phyloP scores from a whole-genome alignment of 164 flowering plant genomes.

The Cinnamomum chago region DNA sequence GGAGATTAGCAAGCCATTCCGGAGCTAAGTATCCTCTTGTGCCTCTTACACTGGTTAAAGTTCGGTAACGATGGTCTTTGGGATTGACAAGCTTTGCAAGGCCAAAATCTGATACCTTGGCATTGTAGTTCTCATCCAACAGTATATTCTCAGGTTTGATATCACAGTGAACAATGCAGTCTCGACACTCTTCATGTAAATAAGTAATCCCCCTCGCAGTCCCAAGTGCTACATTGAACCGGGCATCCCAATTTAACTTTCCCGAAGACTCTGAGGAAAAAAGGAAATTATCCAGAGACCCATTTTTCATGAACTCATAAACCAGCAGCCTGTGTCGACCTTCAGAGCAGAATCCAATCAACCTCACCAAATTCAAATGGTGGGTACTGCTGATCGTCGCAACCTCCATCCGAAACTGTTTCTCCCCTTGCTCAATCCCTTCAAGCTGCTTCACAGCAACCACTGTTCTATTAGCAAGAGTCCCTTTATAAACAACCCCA shows the following conservation, averaged over 20 bases:
- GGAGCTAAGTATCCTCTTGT: constrained; percentile 86
- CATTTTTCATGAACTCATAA: constrained; percentile 39
- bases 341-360: constrained; percentile 42
- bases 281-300: constrained; percentile 32
- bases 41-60: constrained; percentile 63
- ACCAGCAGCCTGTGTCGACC: constrained; percentile 39
- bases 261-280: constrained; percentile 26
- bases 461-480: constrained; percentile 28
- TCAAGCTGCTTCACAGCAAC: constrained; percentile 37
- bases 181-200: constrained; percentile 86
- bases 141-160: constrained; percentile 88
- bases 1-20: constrained; percentile 85
- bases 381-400: constrained; percentile 41
- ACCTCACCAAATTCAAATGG: constrained; percentile 36
- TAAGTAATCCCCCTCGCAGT: constrained; percentile 81
- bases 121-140: constrained; percentile 60
- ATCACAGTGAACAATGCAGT: constrained; percentile 84
- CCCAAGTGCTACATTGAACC: constrained; percentile 70
- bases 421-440: constrained; percentile 44
- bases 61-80: constrained; percentile 57
- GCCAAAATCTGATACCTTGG: constrained; percentile 83
- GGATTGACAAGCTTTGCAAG: constrained; percentile 66
- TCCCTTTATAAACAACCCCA: constrained; percentile 33
- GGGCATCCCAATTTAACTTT: constrained; percentile 54
- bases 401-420: constrained; percentile 41